Base-by-base conservation (phyloP, 2,329 filamentous ascomycete species). In the Aspergillus oerlinghausenensis region DNA sequence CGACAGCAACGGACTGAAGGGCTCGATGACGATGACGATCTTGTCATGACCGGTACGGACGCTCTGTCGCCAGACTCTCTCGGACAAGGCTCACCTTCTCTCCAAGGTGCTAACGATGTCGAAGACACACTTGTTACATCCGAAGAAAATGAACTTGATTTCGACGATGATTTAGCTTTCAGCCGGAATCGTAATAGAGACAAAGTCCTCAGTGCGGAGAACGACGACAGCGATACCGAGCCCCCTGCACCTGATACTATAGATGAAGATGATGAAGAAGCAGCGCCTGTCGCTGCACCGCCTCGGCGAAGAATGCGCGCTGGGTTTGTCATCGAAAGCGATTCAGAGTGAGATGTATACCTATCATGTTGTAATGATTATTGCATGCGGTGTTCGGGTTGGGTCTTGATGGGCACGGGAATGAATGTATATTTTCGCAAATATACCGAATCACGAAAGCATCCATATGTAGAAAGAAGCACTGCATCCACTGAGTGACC, bases 321-420 rank as follows among this genome's bases (percentile, higher is more conserved):
- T 25, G 74, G 73, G 3, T 76, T 77, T 61, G 71, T 77, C 32
- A 66, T 77, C 56, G 75, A 77, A 14, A 76, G 73, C 57, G 75
- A 77, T 54, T 77, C 75, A 4, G 75, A 77, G 57, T 77, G 67
- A 60, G 47, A 14, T 47, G 49, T 42, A 47, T 47, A 23, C 4
- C 21, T 25, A 47, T 47, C 21, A 47, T 43, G 23, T 48, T 40
- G 17, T 43, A 26, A 35, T 67, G 51, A 70, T 65, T 67, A 71
- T 54, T 50, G 66, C 54, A 71, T 65, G 67, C 61, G 64, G 66
- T 62, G 63, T 68, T 67, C 58, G 49, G 57, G 21, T 14, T 47
- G 11, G 43, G 21, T 47, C 43, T 47, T 47, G 43, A 26, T 47
- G 23, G 43, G 43, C 43, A 47, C 17, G 50, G 19, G n/a, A 32